Evolutionary conservation across 495 filamentous ascomycete species (phyloP).

Genomic region (Lasiosphaeria ovina): DNA sequence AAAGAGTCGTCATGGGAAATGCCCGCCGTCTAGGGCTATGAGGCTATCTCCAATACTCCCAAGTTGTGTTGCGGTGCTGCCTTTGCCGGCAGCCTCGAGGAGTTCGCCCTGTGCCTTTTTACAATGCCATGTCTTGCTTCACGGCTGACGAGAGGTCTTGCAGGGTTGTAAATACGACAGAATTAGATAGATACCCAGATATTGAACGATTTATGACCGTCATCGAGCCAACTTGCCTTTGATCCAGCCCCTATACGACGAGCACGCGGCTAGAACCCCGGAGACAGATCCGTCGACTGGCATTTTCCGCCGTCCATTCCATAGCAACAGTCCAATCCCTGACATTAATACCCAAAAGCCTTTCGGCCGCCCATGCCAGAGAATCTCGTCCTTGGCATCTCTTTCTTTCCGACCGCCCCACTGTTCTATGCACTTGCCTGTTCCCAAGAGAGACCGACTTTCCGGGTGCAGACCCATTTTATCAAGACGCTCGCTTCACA

Average conservation of each 20-base stretch:
- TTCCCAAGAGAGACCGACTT: too few species aligned
- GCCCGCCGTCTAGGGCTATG: background rate
- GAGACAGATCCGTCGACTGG: background rate
- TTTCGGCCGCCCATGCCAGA: too few species aligned
- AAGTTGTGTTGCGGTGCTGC: background rate
- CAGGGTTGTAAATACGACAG: slow-evolving; percentile 28
- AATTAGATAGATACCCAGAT: slow-evolving; percentile 38
- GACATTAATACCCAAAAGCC: too few species aligned
- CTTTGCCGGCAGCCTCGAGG: background rate
- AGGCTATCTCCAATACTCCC: too few species aligned
- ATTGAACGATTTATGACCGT: slow-evolving; percentile 30
- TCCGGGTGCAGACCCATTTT: too few species aligned
- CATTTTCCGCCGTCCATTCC: background rate
- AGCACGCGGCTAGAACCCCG: background rate
- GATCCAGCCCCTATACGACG: background rate
- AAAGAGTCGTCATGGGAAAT: background rate
- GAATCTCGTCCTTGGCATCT: too few species aligned
- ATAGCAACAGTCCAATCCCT: too few species aligned
- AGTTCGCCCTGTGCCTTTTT: background rate
- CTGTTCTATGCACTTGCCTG: too few species aligned
- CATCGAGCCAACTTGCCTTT: background rate
- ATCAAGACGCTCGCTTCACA: too few species aligned
- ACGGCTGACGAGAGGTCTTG: slow-evolving; percentile 26
- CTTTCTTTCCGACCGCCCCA: too few species aligned
- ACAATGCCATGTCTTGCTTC: slow-evolving; percentile 8